Conservation (phyloP, 257 asterid genomes). For the Primulina tabacum region DNA sequence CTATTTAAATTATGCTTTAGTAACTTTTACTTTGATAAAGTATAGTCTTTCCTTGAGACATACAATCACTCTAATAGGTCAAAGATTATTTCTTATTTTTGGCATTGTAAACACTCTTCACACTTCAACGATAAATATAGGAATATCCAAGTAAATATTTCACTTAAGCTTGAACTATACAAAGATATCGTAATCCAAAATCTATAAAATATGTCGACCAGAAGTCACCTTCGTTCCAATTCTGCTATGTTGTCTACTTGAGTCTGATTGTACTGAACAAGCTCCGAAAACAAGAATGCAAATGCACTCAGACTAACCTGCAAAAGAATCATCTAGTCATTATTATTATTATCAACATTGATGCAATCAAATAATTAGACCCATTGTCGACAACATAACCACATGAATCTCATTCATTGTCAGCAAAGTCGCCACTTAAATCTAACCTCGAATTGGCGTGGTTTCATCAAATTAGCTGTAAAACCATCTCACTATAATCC, state of each 20-base stretch:
- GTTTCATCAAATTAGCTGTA: not conserved
- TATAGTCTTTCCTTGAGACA: not conserved
- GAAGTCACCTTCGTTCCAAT: slow-evolving; percentile 60
- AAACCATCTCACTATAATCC: not conserved
- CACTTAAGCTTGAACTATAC: not conserved
- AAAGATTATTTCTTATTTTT: not conserved
- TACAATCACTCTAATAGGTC: not conserved
- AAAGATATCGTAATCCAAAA: slow-evolving; percentile 7
- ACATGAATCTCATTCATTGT: not conserved
- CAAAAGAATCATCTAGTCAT: slow-evolving; percentile 14
- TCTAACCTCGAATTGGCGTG: not conserved
- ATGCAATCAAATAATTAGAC: not conserved
- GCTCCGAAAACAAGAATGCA: slow-evolving; percentile 87
- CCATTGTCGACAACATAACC: not conserved
- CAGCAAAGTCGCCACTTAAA: not conserved
- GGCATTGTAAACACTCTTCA: not conserved
- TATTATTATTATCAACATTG: not conserved
- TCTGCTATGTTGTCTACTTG: slow-evolving; percentile 85
- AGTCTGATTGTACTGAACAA: slow-evolving; percentile 91
- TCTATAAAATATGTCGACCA: slow-evolving; percentile 3
- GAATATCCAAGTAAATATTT: not conserved
- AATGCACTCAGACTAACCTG: slow-evolving; percentile 89
- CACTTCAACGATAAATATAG: no score
- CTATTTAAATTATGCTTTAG: not conserved
- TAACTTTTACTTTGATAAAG: not conserved